Evolutionary conservation across 2,329 filamentous ascomycete species (phyloP).

Genomic region (Aspergillus sp.): DNA sequence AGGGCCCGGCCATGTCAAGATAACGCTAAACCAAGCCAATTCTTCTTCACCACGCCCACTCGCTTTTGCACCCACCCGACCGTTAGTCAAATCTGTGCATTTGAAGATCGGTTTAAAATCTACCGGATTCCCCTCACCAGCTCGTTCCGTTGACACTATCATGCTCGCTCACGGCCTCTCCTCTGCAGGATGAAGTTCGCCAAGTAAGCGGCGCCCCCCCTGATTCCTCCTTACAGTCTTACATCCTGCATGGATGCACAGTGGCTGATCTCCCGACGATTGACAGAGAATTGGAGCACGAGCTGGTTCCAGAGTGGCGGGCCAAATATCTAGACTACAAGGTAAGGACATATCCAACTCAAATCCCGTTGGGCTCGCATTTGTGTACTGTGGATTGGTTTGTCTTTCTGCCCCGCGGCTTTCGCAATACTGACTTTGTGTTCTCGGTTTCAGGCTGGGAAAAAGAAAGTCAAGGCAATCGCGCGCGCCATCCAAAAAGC

Average conservation of each 20-base stretch:
- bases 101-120: constrained; percentile 11
- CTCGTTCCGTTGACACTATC: constrained; percentile 12
- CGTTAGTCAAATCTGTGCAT: background rate
- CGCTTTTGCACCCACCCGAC: background rate
- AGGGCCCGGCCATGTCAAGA: constrained; percentile 1
- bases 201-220: constrained; percentile 50
- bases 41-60: constrained; percentile 2
- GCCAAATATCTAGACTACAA: constrained; percentile 95
- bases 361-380: background rate
- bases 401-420: no score
- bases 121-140: constrained; percentile 6
- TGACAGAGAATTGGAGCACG: constrained; percentile 73
- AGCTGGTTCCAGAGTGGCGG: constrained; percentile 91
- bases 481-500: constrained; percentile 65
- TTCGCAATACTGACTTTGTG: constrained; percentile 9
- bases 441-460: constrained; percentile 58
- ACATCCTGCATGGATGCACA: constrained; percentile 12
- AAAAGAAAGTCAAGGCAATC: constrained; percentile 89
- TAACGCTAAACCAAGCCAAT: constrained; percentile 9
- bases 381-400: background rate
- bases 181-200: constrained; percentile 58
- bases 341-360: constrained; percentile 41
- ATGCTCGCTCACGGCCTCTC: constrained; percentile 16
- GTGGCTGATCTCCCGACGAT: constrained; percentile 19
- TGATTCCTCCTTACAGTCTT: background rate